Percentiles rank a stretch among this genome's conserved stretches.
Conservation (phyloP, 2,329 filamentous ascomycete species). For the Fusarium anthophilum region DNA sequence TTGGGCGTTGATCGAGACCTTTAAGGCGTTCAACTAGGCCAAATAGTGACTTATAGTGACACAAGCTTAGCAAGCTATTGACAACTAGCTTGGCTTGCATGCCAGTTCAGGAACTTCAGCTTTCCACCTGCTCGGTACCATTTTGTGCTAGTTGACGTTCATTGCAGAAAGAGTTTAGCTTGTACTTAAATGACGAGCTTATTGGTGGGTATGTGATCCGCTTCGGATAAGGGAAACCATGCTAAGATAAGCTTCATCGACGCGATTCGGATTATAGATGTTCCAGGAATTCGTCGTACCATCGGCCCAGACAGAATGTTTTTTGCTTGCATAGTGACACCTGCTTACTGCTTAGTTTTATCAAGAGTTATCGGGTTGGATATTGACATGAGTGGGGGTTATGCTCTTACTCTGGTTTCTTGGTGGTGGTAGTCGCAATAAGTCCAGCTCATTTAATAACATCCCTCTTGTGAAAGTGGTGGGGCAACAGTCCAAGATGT, state of each 20-base stretch:
- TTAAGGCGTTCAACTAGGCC: background rate
- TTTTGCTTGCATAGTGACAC: rapidly evolving
- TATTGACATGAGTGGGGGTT: rapidly evolving
- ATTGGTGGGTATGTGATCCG: background rate
- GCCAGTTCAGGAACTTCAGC: background rate
- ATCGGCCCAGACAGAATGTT: rapidly evolving
- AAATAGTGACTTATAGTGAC: background rate
- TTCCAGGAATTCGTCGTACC: too few species aligned
- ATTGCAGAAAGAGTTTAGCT: background rate
- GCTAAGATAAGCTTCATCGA: background rate
- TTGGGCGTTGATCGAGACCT: background rate
- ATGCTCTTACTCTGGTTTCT: background rate
- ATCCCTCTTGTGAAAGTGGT: too few species aligned
- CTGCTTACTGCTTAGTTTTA: background rate
- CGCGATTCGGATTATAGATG: rapidly evolving
- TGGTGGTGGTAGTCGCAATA: rapidly evolving
- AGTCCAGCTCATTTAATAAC: rapidly evolving
- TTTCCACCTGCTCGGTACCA: background rate
- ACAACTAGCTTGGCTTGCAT: background rate
- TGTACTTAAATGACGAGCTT: too few species aligned
- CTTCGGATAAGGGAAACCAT: background rate
- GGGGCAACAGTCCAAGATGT: too few species aligned
- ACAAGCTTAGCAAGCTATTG: background rate
- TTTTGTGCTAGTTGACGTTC: background rate
- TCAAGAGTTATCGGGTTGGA: rapidly evolving